Conservation (phyloP, 1,284 basidiomycete species). For the Gastroboletus turbinatus region DNA sequence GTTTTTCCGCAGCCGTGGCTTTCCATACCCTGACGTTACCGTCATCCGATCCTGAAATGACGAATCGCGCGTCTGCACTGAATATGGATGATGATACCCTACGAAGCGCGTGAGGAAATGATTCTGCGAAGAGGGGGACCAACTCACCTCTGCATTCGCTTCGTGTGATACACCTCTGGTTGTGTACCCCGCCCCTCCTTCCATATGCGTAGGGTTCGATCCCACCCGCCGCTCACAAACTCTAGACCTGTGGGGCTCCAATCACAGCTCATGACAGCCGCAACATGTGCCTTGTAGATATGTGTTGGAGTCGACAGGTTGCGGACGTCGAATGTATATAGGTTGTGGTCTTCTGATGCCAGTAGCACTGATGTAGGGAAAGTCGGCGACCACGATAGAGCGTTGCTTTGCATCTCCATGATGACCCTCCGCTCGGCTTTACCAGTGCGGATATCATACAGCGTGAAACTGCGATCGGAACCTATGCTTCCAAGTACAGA, state of each 20-base stretch:
- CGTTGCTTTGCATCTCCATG: conserved; percentile 91
- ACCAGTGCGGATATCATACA: conserved; percentile 95
- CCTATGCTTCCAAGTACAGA: conserved; percentile 93
- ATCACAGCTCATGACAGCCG: conserved; percentile 91
- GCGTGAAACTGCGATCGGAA: conserved; percentile 90
- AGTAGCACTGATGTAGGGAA: conserved; percentile 90
- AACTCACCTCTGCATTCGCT: conserved; percentile 92
- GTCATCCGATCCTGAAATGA: conserved; percentile 94
- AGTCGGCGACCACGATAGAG: conserved; percentile 93
- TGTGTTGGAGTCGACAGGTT: conserved; percentile 83
- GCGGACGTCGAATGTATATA: conserved; percentile 98
- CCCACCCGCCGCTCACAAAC: conserved; percentile 96
- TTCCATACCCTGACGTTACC: conserved; percentile 99
- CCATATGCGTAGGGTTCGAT: conserved; percentile 94
- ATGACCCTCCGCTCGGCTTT: conserved; percentile 90
- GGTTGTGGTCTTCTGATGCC: conserved; percentile 96
- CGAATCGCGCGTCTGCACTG: conserved; percentile 90
- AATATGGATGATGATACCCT: conserved; percentile 77
- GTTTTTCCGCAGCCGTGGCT: conserved; percentile 86
- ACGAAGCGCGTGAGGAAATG: conserved; percentile 28
- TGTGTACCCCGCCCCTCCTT: conserved; percentile 81
- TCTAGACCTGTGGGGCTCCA: conserved; percentile 96
- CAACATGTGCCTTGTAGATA: conserved; percentile 97
- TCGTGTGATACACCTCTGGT: conserved; percentile 95
- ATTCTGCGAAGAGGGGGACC: background rate